Conservation (phyloP, 2,329 filamentous ascomycete genomes). For the Fusarium nanum region DNA sequence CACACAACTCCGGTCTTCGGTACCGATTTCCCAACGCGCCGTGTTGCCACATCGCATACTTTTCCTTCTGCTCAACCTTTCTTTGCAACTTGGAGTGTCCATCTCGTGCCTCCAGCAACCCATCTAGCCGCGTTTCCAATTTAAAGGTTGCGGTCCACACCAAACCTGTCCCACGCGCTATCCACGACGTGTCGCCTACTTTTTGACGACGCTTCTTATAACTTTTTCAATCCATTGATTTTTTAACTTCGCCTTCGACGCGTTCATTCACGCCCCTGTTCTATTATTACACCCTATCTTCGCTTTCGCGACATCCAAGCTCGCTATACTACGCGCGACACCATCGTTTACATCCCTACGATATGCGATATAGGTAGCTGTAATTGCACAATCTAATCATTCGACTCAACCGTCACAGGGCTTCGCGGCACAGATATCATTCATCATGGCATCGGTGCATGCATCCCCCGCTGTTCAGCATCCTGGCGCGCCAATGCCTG, state of each 20-base stretch:
- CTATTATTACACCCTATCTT: conserved; percentile 28
- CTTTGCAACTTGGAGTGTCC: conserved; percentile 40
- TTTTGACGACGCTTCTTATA: conserved; percentile 33
- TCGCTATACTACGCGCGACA: conserved; percentile 40
- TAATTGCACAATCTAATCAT: conserved; percentile 40
- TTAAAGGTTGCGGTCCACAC: conserved; percentile 37
- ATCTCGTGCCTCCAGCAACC: conserved; percentile 36
- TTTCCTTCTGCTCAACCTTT: conserved; percentile 53
- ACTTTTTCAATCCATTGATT: conserved; percentile 33
- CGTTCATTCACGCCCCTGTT: conserved; percentile 40
- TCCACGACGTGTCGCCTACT: conserved; percentile 45
- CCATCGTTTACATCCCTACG: conserved; percentile 45
- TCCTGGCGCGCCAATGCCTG: conserved; percentile 70
- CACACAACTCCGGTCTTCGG: conserved; percentile 58
- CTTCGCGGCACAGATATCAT: conserved; percentile 40
- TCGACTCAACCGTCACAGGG: conserved; percentile 42
- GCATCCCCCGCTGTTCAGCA: conserved; percentile 75
- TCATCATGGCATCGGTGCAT: conserved; percentile 84
- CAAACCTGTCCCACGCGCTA: conserved; percentile 45
- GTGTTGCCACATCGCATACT: conserved; percentile 56
- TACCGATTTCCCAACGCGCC: conserved; percentile 57
- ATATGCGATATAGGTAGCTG: conserved; percentile 55
- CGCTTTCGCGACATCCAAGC: conserved; percentile 45
- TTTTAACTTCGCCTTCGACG: conserved; percentile 43
- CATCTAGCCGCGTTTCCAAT: conserved; percentile 41